Evolutionary conservation across 371 early-diverging fungal species (phyloP), one percentile per base, ranked within the genome.

Genomic region (Mucor plumbeus): DNA sequence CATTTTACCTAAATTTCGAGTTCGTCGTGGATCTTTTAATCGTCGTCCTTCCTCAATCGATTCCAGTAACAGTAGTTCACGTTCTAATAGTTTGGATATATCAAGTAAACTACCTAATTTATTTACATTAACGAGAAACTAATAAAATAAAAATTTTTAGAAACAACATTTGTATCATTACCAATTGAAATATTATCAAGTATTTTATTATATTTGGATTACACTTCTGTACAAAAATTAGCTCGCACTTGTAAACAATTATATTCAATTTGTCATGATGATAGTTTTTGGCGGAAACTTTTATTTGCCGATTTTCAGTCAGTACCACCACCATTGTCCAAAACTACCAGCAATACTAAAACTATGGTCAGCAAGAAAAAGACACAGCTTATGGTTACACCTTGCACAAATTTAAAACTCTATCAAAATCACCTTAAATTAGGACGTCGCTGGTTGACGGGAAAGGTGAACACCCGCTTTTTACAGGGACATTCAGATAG

Each of bases 401-500:
- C 59, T 38, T 55, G 44, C 10, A 35, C 17, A 17, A 61, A 59
- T 58, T 62, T 65, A 38, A 60, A 70, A 35, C 69, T 69, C 1
- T 82, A 80, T 55, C 66, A 67, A 26, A 68, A 76, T 14, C 75
- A 76, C 36, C 33, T 70, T 7, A 36, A 68, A 33, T 64, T 82
- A 7, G 64, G 36, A 14, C 68, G 39, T 34, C 75, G 79, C n/a
- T 82, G 83, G 83, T 68, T 63, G 8, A 62, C 69, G 9, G 83
- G 83, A 4, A 67, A 78, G 21, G 72, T 72, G 1, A 70, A 70
- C 8, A 75, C 74, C 15, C 79, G 73, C 33, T 86, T 78, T 50
- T 73, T 93, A 19, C 63, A 73, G 4, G 97, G 99, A 0, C 99
- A 99, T 74, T 65, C 69, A 17, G 99, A 98, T 68, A 91, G 94